phyloP scores from a whole-genome alignment of 306 rosid species.

The Pachyrhizus erosus region DNA sequence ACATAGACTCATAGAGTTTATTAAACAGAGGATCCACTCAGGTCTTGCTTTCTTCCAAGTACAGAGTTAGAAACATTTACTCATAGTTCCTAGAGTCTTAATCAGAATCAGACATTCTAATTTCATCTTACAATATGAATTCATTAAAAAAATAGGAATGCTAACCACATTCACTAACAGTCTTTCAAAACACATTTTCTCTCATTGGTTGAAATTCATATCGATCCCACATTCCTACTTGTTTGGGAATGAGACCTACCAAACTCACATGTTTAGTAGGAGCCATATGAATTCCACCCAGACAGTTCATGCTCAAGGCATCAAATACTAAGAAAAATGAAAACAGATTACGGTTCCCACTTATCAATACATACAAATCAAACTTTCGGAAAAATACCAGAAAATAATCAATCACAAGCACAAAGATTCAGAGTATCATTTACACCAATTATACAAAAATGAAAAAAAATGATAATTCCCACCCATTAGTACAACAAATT shows the following conservation, averaged over 20 bases:
- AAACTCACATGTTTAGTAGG: not conserved
- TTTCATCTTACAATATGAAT: not conserved
- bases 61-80: conserved; percentile 32
- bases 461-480: not conserved
- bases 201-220: not conserved
- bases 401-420: not conserved
- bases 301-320: not conserved
- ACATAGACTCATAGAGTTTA: not conserved
- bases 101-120: conserved; percentile 1
- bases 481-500: not conserved
- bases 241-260: not conserved
- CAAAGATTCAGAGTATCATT: not conserved
- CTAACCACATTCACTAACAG: not conserved
- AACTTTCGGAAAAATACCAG: not conserved
- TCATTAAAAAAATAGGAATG: conserved; percentile 3
- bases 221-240: not conserved
- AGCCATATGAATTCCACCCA: not conserved
- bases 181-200: not conserved
- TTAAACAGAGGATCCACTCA: not conserved
- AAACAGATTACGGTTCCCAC: not conserved
- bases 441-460: not conserved
- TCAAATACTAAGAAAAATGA: not conserved
- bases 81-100: conserved; percentile 4
- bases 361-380: not conserved
- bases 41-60: conserved; percentile 25